These are phyloP conservation scores for Botrytis porri DNA, from an alignment of 2,329 filamentous ascomycete species.

Conservation along the genomic window DNA sequence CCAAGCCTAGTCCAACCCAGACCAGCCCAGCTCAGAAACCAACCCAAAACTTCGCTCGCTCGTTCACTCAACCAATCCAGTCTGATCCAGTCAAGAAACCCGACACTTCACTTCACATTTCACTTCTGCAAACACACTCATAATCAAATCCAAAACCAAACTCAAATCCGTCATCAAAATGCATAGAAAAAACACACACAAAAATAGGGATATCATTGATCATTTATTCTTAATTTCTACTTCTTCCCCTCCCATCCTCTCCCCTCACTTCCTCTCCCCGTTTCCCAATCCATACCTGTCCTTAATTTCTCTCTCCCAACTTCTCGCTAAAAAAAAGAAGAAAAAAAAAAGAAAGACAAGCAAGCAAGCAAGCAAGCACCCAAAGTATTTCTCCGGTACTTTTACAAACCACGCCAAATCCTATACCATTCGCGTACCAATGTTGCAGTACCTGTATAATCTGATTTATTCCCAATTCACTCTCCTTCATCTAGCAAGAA, in stretches of 20 bases:
- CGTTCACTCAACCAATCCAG: too few relatives aligned
- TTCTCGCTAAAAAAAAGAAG: neutral
- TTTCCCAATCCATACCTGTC: neutral
- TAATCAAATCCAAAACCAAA: neutral
- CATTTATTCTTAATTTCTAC: neutral
- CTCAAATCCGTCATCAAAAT: neutral
- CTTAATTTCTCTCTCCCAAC: too few relatives aligned
- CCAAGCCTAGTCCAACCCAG: too few relatives aligned
- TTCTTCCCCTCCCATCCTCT: neutral
- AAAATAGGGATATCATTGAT: slow-evolving; percentile 2
- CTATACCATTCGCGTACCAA: neutral
- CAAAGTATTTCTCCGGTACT: neutral
- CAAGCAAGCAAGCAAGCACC: neutral
- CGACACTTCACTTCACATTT: too few relatives aligned
- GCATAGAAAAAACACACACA: neutral
- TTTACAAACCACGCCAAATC: neutral
- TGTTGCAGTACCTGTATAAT: neutral
- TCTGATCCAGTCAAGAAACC: too few relatives aligned
- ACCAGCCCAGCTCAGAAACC: too few relatives aligned
- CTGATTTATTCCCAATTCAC: neutral
- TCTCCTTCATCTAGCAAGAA: neutral
- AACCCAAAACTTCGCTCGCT: too few relatives aligned
- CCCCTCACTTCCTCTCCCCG: neutral
- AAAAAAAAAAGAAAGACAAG: neutral
- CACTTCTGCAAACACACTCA: neutral